Evolutionary conservation across 768 basidiomycete genomes (phyloP).

Genomic region (Calocera cornea): DNA sequence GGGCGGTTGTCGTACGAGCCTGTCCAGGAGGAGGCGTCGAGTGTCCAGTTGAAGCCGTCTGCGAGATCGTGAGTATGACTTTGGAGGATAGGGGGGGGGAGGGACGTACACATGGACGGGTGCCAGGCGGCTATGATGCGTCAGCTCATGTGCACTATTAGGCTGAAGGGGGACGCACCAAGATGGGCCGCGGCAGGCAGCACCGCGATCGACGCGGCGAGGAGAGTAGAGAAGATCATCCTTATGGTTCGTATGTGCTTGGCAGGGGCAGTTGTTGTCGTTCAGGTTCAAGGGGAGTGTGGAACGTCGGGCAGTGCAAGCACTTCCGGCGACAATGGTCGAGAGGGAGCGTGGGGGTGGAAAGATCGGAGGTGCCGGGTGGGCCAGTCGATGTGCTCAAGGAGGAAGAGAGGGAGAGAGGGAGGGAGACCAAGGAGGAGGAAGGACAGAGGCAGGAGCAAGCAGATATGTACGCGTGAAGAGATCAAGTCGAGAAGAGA

Average conservation of each 20-base stretch:
- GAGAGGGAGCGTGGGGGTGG: neutral
- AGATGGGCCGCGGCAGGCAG: neutral
- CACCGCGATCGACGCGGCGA: neutral
- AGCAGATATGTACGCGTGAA: too few species aligned
- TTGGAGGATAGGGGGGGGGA: neutral
- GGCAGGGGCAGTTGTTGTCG: neutral
- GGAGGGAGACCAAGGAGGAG: neutral
- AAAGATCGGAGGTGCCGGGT: neutral
- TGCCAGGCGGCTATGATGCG: neutral
- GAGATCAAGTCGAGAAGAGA: too few species aligned
- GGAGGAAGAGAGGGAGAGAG: neutral
- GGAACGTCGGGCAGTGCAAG: neutral
- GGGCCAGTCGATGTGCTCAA: neutral
- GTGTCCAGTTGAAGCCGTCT: neutral
- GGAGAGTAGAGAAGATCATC: neutral
- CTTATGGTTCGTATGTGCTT: neutral
- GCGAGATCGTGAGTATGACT: neutral
- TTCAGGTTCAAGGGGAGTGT: neutral
- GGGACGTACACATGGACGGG: neutral
- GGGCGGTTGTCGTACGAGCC: conserved; percentile 46
- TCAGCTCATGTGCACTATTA: neutral
- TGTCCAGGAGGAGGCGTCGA: neutral
- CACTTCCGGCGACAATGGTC: neutral
- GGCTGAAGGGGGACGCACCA: neutral
- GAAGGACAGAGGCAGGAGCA: neutral